These are phyloP conservation scores for Rhizophagus clarus DNA, from an alignment of 192 early-diverging fungal species.

Conservation along the genomic window DNA sequence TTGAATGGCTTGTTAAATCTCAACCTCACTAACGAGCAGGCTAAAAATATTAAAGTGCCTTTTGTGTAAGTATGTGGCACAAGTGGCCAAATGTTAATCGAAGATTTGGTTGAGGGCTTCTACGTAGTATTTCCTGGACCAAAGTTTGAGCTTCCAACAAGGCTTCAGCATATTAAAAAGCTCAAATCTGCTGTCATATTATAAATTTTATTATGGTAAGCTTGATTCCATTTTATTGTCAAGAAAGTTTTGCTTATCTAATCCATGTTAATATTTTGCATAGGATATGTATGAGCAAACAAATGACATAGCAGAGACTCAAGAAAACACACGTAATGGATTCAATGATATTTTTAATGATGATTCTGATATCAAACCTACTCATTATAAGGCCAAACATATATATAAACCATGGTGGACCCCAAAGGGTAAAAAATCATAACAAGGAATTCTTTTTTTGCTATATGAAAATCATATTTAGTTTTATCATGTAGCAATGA, in stretches of 20 bases:
- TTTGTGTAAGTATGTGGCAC: slow-evolving; percentile 32
- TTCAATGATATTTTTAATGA: slow-evolving; percentile 31
- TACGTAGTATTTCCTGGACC: slow-evolving; percentile 30
- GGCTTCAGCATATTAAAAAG: slow-evolving; percentile 32
- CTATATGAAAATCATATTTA: slow-evolving; percentile 6
- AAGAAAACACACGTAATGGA: slow-evolving; percentile 16
- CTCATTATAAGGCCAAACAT: slow-evolving; percentile 25
- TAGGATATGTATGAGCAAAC: slow-evolving; percentile 31
- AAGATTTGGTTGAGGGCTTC: slow-evolving; percentile 27
- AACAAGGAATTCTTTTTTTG: slow-evolving; percentile 6
- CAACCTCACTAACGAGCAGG: slow-evolving; percentile 26
- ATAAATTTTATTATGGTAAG: slow-evolving; percentile 35
- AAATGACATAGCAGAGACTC: slow-evolving; percentile 25
- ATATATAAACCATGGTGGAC: slow-evolving; percentile 25
- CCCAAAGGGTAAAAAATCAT: slow-evolving; percentile 27
- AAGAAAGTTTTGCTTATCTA: slow-evolving; percentile 27
- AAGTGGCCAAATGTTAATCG: slow-evolving; percentile 32
- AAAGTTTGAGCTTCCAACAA: slow-evolving; percentile 32
- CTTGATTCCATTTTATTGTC: neutral
- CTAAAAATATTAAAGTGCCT: slow-evolving; percentile 24
- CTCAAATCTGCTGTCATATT: slow-evolving; percentile 29
- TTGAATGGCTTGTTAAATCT: slow-evolving; percentile 33
- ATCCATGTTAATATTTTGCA: slow-evolving; percentile 29
- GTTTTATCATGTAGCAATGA: neutral
- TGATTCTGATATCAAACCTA: slow-evolving; percentile 10